phyloP scores from a whole-genome alignment of 73 alveolate species.

The Diophrys sp. region DNA sequence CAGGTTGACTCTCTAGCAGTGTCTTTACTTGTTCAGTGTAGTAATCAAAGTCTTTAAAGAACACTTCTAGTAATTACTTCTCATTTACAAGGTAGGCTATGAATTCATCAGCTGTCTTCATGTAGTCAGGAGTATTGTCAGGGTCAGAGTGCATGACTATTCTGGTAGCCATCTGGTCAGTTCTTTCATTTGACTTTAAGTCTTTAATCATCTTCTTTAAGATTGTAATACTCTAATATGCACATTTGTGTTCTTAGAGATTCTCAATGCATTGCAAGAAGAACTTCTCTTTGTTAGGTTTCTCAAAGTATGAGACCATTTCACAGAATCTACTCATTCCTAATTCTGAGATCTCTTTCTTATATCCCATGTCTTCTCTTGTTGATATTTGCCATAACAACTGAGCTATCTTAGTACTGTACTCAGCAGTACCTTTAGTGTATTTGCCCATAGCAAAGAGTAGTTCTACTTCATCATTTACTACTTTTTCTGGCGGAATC shows the following conservation, averaged over 20 bases:
- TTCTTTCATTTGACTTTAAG: slow-evolving; percentile 4
- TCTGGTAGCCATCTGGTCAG: neutral
- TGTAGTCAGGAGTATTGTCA: neutral
- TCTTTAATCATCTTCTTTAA: slow-evolving; percentile 20
- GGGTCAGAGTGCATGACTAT: too few relatives aligned
- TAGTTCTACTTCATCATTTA: slow-evolving; percentile 60
- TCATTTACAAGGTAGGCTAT: slow-evolving; percentile 12
- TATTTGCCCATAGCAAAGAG: slow-evolving; percentile 52
- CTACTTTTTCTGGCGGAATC: slow-evolving; percentile 47
- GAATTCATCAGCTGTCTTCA: slow-evolving; percentile 1
- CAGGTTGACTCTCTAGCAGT: slow-evolving; percentile 6
- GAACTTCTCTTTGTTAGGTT: neutral
- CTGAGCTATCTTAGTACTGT: slow-evolving; percentile 15
- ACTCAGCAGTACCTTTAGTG: slow-evolving; percentile 15
- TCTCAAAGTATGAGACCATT: slow-evolving; percentile 9
- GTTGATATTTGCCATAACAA: slow-evolving; percentile 26
- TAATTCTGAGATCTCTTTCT: slow-evolving; percentile 7
- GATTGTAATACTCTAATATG: slow-evolving; percentile 26
- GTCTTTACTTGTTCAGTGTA: slow-evolving; percentile 16
- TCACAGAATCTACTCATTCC: slow-evolving; percentile 29
- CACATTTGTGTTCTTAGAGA: neutral
- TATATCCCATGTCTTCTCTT: neutral
- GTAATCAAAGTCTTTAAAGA: slow-evolving; percentile 24
- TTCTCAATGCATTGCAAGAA: slow-evolving; percentile 4
- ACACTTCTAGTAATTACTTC: slow-evolving; percentile 5